Base-by-base conservation (phyloP, 1,284 basidiomycete genomes). In the Leccinum huronense region DNA sequence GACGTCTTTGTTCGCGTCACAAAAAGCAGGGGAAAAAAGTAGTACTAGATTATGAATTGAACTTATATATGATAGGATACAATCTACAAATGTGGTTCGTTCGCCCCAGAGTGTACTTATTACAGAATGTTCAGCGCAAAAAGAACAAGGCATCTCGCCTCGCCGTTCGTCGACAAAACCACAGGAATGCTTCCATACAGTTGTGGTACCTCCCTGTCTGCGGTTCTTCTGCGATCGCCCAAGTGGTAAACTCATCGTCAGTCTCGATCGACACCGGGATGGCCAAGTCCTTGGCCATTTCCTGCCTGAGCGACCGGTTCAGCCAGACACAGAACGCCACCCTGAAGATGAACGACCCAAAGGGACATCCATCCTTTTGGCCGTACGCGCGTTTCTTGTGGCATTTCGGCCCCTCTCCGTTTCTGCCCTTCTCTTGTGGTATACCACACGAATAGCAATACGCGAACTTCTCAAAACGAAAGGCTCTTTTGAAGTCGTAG, bases 381-480 rank as follows among this genome's bases (percentile, higher is more conserved):
- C 13, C n/a, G 23, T 23, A 23, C 23, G 23, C 23, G 23, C 23
- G 23, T 23, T 23, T 27, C 48, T 31, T 1, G 38, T 67, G 66
- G 16, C 66, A 67, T 4, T 7, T 27, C 0, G 65, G 66, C 2
- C 53, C 66, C n/a, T 67, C 65, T 0, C 62, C 54, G 3, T 67
- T 67, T 14, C 0, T n/a, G 3, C 33, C 33, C 54, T 13, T 53
- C 53, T 67, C 59, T 8, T 67, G 66, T 1, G 66, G 66, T 7
- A 67, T 45, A 3, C 66, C 66, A 4, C 65, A 67, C 1, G 14
- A 40, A 14, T 8, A 67, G n/a, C 66, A 67, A 23, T 64, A 67
- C 0, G 60, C 6, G 11, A 9, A 65, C 19, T 33, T 40, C 11
- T 58, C 11, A 4, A 67, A 67, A 0, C 5, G 0, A n/a, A 67